A percentile compares a stretch with the other conserved stretches of the same genome.
Evolutionary conservation across 139 green algal genomes (phyloP).

Genomic region (Pseudopediastrum boryanum): DNA sequence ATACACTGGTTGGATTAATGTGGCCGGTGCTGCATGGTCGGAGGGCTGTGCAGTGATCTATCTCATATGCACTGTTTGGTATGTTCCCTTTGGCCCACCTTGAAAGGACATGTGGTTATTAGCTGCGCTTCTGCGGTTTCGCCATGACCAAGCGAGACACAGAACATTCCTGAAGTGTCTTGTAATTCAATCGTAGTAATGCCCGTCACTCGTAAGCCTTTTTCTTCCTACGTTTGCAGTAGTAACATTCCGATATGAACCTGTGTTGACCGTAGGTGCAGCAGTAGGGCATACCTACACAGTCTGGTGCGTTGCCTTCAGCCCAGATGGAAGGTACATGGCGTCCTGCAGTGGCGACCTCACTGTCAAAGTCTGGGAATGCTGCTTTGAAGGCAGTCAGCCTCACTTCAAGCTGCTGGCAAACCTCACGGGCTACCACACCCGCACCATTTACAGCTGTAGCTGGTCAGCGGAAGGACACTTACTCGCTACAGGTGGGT

Average conservation of each 20-base stretch:
- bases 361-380: constrained; percentile 60
- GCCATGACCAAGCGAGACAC: neutral
- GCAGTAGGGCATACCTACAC: constrained; percentile 78
- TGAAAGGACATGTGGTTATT: neutral
- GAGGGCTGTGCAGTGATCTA: no score
- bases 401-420: constrained; percentile 48
- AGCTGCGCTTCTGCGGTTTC: neutral
- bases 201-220: neutral
- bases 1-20: no score
- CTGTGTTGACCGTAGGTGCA: neutral
- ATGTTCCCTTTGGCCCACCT: neutral
- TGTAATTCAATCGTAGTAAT: neutral
- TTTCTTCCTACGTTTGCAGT: neutral
- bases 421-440: constrained; percentile 74
- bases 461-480: constrained; percentile 70
- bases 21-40: no score
- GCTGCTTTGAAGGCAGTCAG: constrained; percentile 15
- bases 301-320: constrained; percentile 86
- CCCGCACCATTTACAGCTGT: constrained; percentile 77
- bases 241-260: neutral
- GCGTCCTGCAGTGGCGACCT: constrained; percentile 87
- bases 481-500: constrained; percentile 71
- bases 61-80: no score
- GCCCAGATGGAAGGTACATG: constrained; percentile 64
- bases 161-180: neutral